Percentiles rank a stretch among this genome's conserved stretches.
Evolutionary conservation across 257 asterid genomes (phyloP).

Genomic region (Nicotiana undulata): DNA sequence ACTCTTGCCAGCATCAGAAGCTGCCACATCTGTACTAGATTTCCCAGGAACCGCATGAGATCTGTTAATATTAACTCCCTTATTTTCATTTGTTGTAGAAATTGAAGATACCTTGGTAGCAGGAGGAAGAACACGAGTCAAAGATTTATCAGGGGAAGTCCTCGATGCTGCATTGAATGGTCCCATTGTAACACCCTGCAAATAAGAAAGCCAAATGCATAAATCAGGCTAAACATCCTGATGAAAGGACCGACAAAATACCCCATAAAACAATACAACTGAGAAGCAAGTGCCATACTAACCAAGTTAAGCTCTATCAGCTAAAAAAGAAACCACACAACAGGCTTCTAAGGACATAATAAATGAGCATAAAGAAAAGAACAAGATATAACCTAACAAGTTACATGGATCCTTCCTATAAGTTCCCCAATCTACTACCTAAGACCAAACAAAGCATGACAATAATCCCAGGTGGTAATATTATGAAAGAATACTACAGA

Average conservation of each 20-base stretch:
- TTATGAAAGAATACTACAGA: background rate
- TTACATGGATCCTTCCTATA: background rate
- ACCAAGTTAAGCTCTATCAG: background rate
- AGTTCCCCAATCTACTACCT: background rate
- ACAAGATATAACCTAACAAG: background rate
- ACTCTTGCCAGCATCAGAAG: constrained; percentile 65
- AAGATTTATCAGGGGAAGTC: constrained; percentile 28
- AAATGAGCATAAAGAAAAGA: background rate
- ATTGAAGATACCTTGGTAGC: constrained; percentile 89
- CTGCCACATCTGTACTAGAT: constrained; percentile 95
- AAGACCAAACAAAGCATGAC: background rate
- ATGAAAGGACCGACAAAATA: background rate
- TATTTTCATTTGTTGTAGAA: constrained; percentile 95
- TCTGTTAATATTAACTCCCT: constrained; percentile 96
- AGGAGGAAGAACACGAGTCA: constrained; percentile 40
- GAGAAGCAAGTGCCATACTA: background rate
- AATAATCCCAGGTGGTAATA: background rate
- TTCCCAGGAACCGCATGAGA: constrained; percentile 99
- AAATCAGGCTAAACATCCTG: background rate
- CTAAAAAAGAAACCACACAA: background rate
- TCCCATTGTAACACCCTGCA: constrained; percentile 59
- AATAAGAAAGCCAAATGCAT: constrained; percentile 8
- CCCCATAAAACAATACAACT: background rate
- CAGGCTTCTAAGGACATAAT: background rate
- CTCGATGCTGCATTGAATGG: constrained; percentile 28